A percentile compares a stretch with the other conserved stretches of the same genome.
Conservation (phyloP, 2,329 filamentous ascomycete species). For the Colletotrichum navitas region DNA sequence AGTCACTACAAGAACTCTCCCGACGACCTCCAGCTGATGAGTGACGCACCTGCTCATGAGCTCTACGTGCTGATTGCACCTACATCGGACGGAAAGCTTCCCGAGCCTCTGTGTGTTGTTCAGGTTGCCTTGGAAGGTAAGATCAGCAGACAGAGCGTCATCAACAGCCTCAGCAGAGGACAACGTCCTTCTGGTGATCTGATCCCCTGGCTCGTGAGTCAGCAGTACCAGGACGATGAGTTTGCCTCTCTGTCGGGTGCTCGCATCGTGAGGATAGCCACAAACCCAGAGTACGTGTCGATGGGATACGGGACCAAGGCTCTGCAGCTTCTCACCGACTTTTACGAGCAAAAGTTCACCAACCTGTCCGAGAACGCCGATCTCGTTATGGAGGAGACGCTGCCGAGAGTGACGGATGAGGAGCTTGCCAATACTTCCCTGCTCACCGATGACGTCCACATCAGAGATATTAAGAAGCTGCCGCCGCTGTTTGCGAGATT, state of each 20-base stretch:
- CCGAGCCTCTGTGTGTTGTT: conserved; percentile 93
- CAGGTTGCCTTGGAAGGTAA: conserved; percentile 95
- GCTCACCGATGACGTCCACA: conserved; percentile 87
- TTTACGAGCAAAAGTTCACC: conserved; percentile 94
- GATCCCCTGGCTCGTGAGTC: conserved; percentile 97
- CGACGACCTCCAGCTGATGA: conserved; percentile 98
- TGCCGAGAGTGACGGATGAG: conserved; percentile 83
- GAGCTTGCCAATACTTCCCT: conserved; percentile 83
- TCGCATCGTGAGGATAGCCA: conserved; percentile 92
- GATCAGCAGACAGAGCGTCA: conserved; percentile 92
- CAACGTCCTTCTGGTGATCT: conserved; percentile 91
- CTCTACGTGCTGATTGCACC: conserved; percentile 94
- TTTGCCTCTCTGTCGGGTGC: conserved; percentile 95
- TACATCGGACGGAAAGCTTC: conserved; percentile 82
- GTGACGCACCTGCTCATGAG: conserved; percentile 95
- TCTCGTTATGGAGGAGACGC: conserved; percentile 67
- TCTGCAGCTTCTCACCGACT: conserved; percentile 87
- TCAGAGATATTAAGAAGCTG: conserved; percentile 91
- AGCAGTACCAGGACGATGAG: conserved; percentile 98
- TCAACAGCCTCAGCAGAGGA: conserved; percentile 89
- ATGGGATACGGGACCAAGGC: conserved; percentile 97
- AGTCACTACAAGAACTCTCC: conserved; percentile 99
- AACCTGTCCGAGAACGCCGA: conserved; percentile 80
- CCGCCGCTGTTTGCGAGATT: conserved; percentile 93
- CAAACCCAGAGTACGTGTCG: conserved; percentile 89